phyloP scores from a whole-genome alignment of 495 filamentous ascomycete species.

The Aspergillus incahuasiensis region DNA sequence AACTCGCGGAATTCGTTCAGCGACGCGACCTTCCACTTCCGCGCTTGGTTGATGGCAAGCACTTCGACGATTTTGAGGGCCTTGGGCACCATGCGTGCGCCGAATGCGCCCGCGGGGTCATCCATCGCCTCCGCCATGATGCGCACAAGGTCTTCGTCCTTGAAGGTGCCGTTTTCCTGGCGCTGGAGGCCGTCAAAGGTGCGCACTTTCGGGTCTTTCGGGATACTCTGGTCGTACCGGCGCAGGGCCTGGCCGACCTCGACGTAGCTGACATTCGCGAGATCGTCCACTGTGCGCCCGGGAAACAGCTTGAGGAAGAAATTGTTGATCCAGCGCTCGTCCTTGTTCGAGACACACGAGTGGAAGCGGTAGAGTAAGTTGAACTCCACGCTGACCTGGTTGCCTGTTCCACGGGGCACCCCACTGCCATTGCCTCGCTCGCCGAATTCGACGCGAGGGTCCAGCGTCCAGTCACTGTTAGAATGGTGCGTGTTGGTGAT shows the following conservation, averaged over 20 bases:
- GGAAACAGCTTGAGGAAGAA: slow-evolving; percentile 49
- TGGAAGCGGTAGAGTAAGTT: slow-evolving; percentile 71
- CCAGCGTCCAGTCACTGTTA: slow-evolving; percentile 15
- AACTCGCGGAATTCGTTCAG: slow-evolving; percentile 61
- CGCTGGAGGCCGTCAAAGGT: slow-evolving; percentile 43
- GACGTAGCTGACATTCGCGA: slow-evolving; percentile 44
- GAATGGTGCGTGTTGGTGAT: slow-evolving; percentile 16
- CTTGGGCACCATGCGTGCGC: slow-evolving; percentile 55
- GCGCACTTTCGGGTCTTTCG: slow-evolving; percentile 48
- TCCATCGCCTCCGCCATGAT: slow-evolving; percentile 56
- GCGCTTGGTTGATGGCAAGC: slow-evolving; percentile 55
- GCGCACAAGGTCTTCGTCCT: slow-evolving; percentile 57
- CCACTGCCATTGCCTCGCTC: slow-evolving; percentile 36
- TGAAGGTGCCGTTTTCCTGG: slow-evolving; percentile 47
- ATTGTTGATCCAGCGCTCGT: slow-evolving; percentile 60
- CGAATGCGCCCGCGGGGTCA: slow-evolving; percentile 54
- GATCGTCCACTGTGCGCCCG: slow-evolving; percentile 31
- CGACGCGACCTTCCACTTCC: slow-evolving; percentile 55
- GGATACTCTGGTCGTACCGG: slow-evolving; percentile 43
- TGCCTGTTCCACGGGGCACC: slow-evolving; percentile 60
- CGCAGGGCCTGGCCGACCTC: slow-evolving; percentile 49
- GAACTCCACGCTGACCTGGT: slow-evolving; percentile 59
- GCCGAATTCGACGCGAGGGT: slow-evolving; percentile 41
- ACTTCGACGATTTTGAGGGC: slow-evolving; percentile 53
- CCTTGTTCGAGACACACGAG: slow-evolving; percentile 53